Conservation (phyloP, 2,329 filamentous ascomycete genomes). For the Trichoderma atroviride region DNA sequence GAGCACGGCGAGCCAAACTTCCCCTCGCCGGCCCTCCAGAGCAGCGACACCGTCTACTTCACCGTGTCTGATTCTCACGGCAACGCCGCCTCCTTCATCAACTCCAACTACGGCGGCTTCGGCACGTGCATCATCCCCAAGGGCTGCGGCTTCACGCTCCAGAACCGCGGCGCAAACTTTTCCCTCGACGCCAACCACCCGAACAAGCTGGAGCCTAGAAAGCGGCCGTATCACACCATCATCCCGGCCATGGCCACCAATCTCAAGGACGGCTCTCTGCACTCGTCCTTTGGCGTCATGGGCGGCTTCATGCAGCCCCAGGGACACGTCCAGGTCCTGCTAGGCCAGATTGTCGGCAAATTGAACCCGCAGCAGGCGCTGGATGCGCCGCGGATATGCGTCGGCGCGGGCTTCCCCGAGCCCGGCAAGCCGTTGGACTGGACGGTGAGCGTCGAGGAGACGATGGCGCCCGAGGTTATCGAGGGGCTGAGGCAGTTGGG, state of each 20-base stretch:
- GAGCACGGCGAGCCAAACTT: slow-evolving; percentile 64
- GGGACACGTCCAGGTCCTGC: slow-evolving; percentile 88
- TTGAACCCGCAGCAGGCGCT: slow-evolving; percentile 84
- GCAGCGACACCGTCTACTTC: slow-evolving; percentile 95
- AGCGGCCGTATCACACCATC: slow-evolving; percentile 96
- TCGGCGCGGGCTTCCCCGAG: slow-evolving; percentile 72
- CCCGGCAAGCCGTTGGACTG: slow-evolving; percentile 59
- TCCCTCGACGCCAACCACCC: slow-evolving; percentile 71
- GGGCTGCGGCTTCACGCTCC: slow-evolving; percentile 88
- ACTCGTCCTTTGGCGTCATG: slow-evolving; percentile 94
- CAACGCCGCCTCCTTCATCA: slow-evolving; percentile 95
- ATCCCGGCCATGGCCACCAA: slow-evolving; percentile 92
- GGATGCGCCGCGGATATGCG: slow-evolving; percentile 88
- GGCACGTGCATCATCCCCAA: slow-evolving; percentile 83
- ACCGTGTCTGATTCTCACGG: slow-evolving; percentile 77
- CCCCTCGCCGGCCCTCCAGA: slow-evolving; percentile 72
- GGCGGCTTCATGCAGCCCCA: slow-evolving; percentile 98
- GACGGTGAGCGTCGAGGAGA: slow-evolving; percentile 80
- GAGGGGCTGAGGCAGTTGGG: slow-evolving; percentile 70
- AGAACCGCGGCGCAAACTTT: slow-evolving; percentile 92
- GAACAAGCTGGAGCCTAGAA: slow-evolving; percentile 77
- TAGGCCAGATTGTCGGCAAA: slow-evolving; percentile 84
- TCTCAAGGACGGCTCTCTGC: slow-evolving; percentile 68
- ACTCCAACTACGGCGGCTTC: slow-evolving; percentile 89
- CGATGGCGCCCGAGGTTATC: slow-evolving; percentile 69